These are phyloP conservation scores for Kazachstania sp. DNA, from an alignment of 1,139 yeast species.

Conservation along the genomic window DNA sequence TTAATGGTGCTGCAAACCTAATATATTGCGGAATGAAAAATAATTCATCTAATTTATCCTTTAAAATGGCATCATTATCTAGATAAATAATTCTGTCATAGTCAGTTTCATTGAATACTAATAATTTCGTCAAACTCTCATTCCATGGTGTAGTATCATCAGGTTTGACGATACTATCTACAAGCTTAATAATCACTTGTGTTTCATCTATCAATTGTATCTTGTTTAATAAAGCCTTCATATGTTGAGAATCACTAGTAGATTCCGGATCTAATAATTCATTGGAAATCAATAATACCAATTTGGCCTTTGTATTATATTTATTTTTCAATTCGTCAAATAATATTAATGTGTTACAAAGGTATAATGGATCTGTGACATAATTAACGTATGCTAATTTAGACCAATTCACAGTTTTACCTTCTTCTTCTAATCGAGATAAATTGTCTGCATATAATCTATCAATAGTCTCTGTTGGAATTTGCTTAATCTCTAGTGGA, in stretches of 20 bases:
- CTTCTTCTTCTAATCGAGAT: constrained; percentile 8
- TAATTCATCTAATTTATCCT: constrained; percentile 37
- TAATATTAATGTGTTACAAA: constrained; percentile 39
- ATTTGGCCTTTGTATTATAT: constrained; percentile 34
- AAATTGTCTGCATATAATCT: constrained; percentile 14
- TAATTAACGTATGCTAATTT: constrained; percentile 41
- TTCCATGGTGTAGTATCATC: constrained; percentile 36
- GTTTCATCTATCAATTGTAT: constrained; percentile 16
- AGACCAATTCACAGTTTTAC: constrained; percentile 30
- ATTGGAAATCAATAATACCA: constrained; percentile 33
- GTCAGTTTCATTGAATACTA: constrained; percentile 42
- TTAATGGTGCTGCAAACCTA: constrained; percentile 29
- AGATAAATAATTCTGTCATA: constrained; percentile 40
- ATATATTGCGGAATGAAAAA: constrained; percentile 37
- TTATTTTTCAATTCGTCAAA: constrained; percentile 32
- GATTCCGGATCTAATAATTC: constrained; percentile 15
- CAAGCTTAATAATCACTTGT: constrained; percentile 24
- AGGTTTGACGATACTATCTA: constrained; percentile 25
- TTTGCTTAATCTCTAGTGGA: constrained; percentile 30
- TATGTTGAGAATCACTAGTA: constrained; percentile 6
- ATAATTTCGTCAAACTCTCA: constrained; percentile 47
- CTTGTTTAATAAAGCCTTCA: constrained; percentile 10
- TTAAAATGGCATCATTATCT: constrained; percentile 35
- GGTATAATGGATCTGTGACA: constrained; percentile 37
- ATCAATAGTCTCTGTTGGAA: constrained; percentile 25